Conservation (phyloP, 495 filamentous ascomycete species). For the Haplographium delicatum region DNA sequence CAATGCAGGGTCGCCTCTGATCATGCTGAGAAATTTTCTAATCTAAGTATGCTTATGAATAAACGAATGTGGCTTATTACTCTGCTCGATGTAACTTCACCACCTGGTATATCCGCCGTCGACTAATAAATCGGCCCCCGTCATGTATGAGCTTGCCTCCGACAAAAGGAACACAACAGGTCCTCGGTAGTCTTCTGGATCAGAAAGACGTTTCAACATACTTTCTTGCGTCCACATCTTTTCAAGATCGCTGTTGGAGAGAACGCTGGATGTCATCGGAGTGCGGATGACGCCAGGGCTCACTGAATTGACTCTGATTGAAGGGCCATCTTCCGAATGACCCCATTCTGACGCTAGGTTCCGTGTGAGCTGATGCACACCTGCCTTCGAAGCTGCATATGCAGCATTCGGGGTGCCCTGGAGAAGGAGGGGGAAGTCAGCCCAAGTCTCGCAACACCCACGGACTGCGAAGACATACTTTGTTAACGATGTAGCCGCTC, state of each 20-base stretch:
- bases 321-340: constrained; percentile 47
- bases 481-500: constrained; percentile 74
- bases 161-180: constrained; percentile 79
- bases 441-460: no score
- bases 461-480: constrained; percentile 47
- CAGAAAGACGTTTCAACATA: constrained; percentile 78
- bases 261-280: constrained; percentile 79
- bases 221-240: constrained; percentile 81
- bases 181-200: constrained; percentile 74
- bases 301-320: constrained; percentile 89
- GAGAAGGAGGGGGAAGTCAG: constrained; percentile 40
- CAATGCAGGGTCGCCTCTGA: no score
- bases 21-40: no score
- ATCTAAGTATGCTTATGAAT: no score
- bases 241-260: constrained; percentile 69
- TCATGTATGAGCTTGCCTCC: constrained; percentile 89
- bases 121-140: constrained; percentile 69
- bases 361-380: constrained; percentile 71
- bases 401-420: constrained; percentile 65
- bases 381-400: constrained; percentile 85
- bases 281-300: constrained; percentile 92
- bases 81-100: no score
- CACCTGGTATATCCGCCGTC: constrained; percentile 83
- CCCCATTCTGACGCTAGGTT: constrained; percentile 84
- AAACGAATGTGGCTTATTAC: no score